Base-by-base conservation (phyloP, 805 yeast species). In the Candida andamanensis region DNA sequence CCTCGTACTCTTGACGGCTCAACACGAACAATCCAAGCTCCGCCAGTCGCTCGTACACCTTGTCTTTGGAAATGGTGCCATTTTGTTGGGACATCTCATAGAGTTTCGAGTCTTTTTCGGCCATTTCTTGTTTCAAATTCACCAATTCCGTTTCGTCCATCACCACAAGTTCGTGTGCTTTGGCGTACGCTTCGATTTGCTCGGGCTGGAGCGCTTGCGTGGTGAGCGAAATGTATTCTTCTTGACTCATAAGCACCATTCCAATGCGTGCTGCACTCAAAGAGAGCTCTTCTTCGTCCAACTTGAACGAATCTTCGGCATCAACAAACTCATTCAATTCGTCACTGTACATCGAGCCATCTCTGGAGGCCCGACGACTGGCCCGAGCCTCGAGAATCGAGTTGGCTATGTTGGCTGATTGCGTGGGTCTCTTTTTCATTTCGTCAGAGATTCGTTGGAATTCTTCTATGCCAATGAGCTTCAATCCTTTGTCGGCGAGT, bases 1-100 rank as follows among this genome's bases (percentile, higher is more conserved):
- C 30, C 39, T 50, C 39, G 35, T 58, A 56, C 18, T 61, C 60
- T 8, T 49, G 49, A 18, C 47, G 45, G 6, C 50, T 52, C 7
- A 66, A 33, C 6, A 54, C 36, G 10, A 59, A 54, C 30, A 65
- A 40, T 6, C 60, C 68, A 26, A 51, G 47, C 14, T 56, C 61
- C 5, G 45, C 34, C 47, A 57, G 60, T 21, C 45, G 45, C 13
- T 38, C 49, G 10, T 45, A 36, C 8, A 57, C 29, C 3, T 28
- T 29, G 29, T 49, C 60, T 38, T 50, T 59, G n/a, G 50, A 42
- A 5, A 45, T 14, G 13, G 33, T 41, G 3, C 19, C 22, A 16
- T 38, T 29, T 14, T 23, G 16, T 21, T 27, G 29, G 15, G 39
- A 30, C 15, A 37, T 26, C 23, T 41, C 45, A 31, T 39, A 50